Conservation (phyloP, 2,329 filamentous ascomycete genomes). For the Verticillium nonalfalfae region DNA sequence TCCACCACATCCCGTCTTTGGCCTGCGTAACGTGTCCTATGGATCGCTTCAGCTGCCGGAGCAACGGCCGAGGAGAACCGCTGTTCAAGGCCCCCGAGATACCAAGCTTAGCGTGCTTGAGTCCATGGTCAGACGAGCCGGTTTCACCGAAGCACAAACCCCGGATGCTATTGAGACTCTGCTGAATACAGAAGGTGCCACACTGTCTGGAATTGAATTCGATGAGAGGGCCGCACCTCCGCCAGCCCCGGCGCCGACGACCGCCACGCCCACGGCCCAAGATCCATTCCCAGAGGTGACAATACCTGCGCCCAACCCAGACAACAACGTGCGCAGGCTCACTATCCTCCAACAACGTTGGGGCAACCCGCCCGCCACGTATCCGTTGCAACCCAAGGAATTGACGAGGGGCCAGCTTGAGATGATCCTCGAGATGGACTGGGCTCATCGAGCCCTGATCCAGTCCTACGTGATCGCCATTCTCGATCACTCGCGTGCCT, state of each 20-base stretch:
- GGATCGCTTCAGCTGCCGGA: constrained; percentile 9
- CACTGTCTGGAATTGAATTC: constrained; percentile 21
- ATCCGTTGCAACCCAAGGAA: constrained; percentile 41
- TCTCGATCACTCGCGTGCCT: constrained; percentile 45
- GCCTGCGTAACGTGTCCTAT: constrained; percentile 4
- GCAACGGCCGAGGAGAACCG: background rate
- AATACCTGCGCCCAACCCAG: constrained; percentile 1
- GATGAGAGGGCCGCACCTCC: constrained; percentile 19
- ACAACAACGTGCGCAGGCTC: background rate
- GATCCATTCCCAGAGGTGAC: background rate
- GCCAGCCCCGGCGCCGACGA: background rate
- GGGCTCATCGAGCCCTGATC: constrained; percentile 63
- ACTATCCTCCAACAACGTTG: background rate
- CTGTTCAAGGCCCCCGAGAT: constrained; percentile 15
- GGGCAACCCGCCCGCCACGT: background rate
- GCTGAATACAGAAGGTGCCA: constrained; percentile 24
- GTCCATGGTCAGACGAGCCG: constrained; percentile 30
- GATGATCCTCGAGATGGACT: constrained; percentile 62
- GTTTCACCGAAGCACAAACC: constrained; percentile 21
- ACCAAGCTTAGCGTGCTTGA: constrained; percentile 24
- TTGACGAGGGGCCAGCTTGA: constrained; percentile 60
- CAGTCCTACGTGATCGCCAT: constrained; percentile 61
- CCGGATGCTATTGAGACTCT: constrained; percentile 26
- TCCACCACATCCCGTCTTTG: constrained; percentile 26
- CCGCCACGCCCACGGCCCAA: background rate